Percentiles rank a stretch among this genome's conserved stretches.
Conservation (phyloP, 371 early-diverging fungal genomes). For the Basidiobolus meristosporus region DNA sequence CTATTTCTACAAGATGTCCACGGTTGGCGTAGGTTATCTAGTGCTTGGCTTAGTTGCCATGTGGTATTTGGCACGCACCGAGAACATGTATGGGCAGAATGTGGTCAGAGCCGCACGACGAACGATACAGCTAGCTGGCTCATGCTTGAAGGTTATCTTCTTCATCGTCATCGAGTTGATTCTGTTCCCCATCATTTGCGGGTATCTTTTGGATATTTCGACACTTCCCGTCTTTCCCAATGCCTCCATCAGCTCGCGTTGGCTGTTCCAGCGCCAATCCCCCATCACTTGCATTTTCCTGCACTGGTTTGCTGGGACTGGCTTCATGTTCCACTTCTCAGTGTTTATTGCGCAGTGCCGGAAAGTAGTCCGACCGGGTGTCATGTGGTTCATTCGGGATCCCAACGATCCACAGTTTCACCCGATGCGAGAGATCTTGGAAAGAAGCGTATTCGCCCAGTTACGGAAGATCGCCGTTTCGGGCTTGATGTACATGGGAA, state of each 20-base stretch:
- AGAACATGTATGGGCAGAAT: conserved; percentile 8
- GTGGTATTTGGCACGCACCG: conserved; percentile 21
- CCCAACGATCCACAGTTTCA: conserved; percentile 85
- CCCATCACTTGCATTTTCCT: conserved; percentile 51
- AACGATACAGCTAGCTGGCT: background rate
- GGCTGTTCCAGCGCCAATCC: conserved; percentile 21
- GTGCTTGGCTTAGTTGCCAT: conserved; percentile 19
- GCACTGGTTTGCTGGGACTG: conserved; percentile 83
- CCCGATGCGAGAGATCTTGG: conserved; percentile 75
- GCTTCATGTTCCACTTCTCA: conserved; percentile 82
- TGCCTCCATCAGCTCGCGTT: conserved; percentile 26
- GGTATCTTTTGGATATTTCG: conserved; percentile 52
- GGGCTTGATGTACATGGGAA: conserved; percentile 47
- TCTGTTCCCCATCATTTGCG: conserved; percentile 74
- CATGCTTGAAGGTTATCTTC: conserved; percentile 31
- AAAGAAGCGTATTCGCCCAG: conserved; percentile 50
- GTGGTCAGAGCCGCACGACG: conserved; percentile 1
- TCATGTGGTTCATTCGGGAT: conserved; percentile 91
- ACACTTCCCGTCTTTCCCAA: conserved; percentile 48
- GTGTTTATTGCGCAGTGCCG: conserved; percentile 56
- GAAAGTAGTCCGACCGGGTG: conserved; percentile 65
- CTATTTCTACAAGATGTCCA: conserved; percentile 18
- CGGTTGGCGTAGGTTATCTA: conserved; percentile 20
- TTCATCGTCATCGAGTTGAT: conserved; percentile 71
- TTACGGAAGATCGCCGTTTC: conserved; percentile 59